Base-by-base conservation (phyloP, 768 basidiomycete genomes). In the Auriscalpium microsporum region DNA sequence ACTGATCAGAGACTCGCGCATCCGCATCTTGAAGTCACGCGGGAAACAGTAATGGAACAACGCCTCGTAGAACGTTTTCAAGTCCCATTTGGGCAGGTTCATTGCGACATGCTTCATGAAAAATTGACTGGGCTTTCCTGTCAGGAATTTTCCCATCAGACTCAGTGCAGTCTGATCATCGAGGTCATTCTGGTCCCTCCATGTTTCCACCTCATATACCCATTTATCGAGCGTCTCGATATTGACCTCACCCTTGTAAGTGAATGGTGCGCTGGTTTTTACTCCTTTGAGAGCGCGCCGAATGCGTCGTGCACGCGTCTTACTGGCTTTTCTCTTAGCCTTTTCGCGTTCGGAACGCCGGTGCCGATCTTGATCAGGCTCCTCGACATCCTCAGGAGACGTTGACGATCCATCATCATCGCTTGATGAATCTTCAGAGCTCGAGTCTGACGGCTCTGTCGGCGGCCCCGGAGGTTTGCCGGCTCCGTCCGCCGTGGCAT, bases 41-140 rank as follows among this genome's bases (percentile, higher is more conserved):
- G 60, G 61, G 54, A 65, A 65, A 34, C 63, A 64, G 33, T 62
- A 61, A 46, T 65, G 59, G 54, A 65, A 65, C 11, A 64, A 19
- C 19, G 53, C 63, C 2, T 53, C 19, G 2, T 57, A 59, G 14
- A 45, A 64, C 51, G 4, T 54, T 42, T 19, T 50, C 1, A 28
- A 62, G 56, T 34, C 50, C 64, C 64, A 65, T 0, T 47, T 14
- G 10, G 28, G 45, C 1, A 57, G 61, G 1, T 55, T 35, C 0
- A 47, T 8, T 0, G 63, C 50, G 9, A 69, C 61, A 21, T 62
- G 50, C 16, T 57, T 63, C 47, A 64, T 63, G 54, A 59, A 68
- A 49, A 64, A 68, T 17, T 58, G 46, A 53, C 63, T 64, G 0
- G 67, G 64, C 8, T 58, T 49, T 2, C 60, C 65, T 1, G 21